Conservation (phyloP, 2,329 filamentous ascomycete genomes). For the Talaromyces sp. region DNA sequence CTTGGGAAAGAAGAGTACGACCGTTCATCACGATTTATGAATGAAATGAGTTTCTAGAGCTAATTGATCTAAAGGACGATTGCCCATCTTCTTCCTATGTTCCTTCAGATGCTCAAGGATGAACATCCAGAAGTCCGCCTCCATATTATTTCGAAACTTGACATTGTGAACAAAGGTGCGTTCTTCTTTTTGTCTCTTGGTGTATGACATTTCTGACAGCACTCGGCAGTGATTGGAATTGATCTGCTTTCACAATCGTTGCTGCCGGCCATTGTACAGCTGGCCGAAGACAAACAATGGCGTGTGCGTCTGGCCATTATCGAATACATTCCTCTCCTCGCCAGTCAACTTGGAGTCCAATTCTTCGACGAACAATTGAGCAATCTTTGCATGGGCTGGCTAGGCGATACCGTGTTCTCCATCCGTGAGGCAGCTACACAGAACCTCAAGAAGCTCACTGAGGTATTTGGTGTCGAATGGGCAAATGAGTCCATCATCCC, state of each 20-base stretch:
- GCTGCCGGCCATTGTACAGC: slow-evolving; percentile 91
- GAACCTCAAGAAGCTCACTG: slow-evolving; percentile 96
- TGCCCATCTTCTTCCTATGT: slow-evolving; percentile 95
- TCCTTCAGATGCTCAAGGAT: slow-evolving; percentile 98
- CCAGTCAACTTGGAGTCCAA: slow-evolving; percentile 89
- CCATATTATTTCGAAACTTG: slow-evolving; percentile 99
- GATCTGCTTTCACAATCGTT: slow-evolving; percentile 94
- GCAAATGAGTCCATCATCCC: slow-evolving; percentile 95
- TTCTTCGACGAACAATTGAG: slow-evolving; percentile 99
- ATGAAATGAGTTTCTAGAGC: background rate
- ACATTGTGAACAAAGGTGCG: slow-evolving; percentile 90
- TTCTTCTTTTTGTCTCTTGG: background rate
- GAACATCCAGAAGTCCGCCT: slow-evolving; percentile 97
- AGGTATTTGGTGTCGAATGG: slow-evolving; percentile 98
- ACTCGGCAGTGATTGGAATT: slow-evolving; percentile 78
- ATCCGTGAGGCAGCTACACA: slow-evolving; percentile 96
- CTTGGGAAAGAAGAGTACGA: slow-evolving; percentile 93
- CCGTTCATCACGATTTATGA: slow-evolving; percentile 12
- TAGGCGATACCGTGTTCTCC: slow-evolving; percentile 97
- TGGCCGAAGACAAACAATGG: slow-evolving; percentile 99
- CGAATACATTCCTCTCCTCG: slow-evolving; percentile 95
- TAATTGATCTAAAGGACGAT: slow-evolving; percentile 63
- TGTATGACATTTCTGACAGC: background rate
- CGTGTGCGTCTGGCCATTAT: slow-evolving; percentile 96
- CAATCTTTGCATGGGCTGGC: slow-evolving; percentile 94